A percentile compares a stretch with the other conserved stretches of the same genome.
Conservation (phyloP, 1,139 yeast genomes). For the Sugiyamaella xylanicola region DNA sequence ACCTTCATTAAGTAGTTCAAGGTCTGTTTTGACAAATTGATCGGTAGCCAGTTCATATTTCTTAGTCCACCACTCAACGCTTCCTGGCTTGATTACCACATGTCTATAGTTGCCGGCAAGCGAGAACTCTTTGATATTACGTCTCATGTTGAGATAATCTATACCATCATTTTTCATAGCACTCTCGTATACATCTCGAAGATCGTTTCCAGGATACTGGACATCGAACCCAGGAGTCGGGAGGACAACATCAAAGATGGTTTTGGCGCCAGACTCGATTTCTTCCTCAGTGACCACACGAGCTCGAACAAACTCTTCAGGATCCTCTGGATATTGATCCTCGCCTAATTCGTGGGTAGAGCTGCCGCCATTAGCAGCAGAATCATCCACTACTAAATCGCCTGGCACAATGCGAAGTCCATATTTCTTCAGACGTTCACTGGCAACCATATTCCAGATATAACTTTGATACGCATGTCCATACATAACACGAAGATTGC, state of each 20-base stretch:
- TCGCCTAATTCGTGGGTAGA: conserved; percentile 48
- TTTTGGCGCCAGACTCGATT: conserved; percentile 56
- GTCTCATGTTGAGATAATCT: conserved; percentile 81
- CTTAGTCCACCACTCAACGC: conserved; percentile 64
- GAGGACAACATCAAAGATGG: conserved; percentile 80
- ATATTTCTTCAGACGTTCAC: conserved; percentile 69
- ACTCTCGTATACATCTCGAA: conserved; percentile 65
- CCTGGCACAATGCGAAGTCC: conserved; percentile 78
- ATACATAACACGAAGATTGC: conserved; percentile 90
- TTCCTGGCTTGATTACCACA: conserved; percentile 66
- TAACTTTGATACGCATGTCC: conserved; percentile 97
- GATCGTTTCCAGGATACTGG: conserved; percentile 71
- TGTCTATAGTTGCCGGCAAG: conserved; percentile 87
- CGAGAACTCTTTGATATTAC: conserved; percentile 86
- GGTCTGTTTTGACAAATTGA: conserved; percentile 78
- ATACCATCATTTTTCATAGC: conserved; percentile 80
- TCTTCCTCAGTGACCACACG: conserved; percentile 75
- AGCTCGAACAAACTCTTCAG: conserved; percentile 68
- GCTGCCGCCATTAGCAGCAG: conserved; percentile 3
- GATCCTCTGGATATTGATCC: too few species aligned
- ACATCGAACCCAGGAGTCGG: conserved; percentile 96
- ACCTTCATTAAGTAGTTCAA: conserved; percentile 58
- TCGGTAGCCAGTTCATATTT: conserved; percentile 64
- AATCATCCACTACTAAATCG: conserved; percentile 65
- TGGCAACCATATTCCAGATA: conserved; percentile 88